phyloP scores from a whole-genome alignment of 805 yeast genomes.

The Metschnikowia aberdeeniae region DNA sequence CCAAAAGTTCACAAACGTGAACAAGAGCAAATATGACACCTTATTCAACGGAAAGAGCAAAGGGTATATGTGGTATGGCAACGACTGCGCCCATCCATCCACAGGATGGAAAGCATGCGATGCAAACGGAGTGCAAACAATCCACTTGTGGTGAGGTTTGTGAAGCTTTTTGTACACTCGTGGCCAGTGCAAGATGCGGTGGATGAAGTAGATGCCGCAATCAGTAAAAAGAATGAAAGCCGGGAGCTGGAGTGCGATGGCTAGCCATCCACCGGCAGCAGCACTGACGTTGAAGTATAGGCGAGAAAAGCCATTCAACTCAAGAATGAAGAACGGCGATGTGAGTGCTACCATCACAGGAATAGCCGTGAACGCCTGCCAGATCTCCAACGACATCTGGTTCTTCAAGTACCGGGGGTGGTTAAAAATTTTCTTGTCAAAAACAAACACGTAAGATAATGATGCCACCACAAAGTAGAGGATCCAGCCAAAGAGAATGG shows the following conservation, averaged over 20 bases:
- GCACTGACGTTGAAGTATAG: conserved; percentile 65
- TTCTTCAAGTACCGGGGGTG: conserved; percentile 95
- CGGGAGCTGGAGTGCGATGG: conserved; percentile 65
- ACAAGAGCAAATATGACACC: conserved; percentile 71
- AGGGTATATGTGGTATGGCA: conserved; percentile 93
- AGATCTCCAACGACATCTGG: conserved; percentile 82
- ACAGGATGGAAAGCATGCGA: conserved; percentile 98
- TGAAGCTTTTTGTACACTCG: conserved; percentile 78
- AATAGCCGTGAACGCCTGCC: conserved; percentile 73
- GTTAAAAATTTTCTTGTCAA: conserved; percentile 85
- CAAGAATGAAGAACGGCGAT: conserved; percentile 84
- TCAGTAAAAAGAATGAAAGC: conserved; percentile 89
- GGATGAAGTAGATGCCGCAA: conserved; percentile 85
- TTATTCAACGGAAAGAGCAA: conserved; percentile 90
- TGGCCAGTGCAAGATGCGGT: conserved; percentile 94
- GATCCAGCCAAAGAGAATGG: conserved; percentile 83
- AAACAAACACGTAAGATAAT: conserved; percentile 71
- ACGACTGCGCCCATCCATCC: conserved; percentile 89
- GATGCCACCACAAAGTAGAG: conserved; percentile 73
- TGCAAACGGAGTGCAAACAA: conserved; percentile 97
- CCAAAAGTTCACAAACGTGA: conserved; percentile 95
- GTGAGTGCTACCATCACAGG: conserved; percentile 88
- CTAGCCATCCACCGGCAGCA: conserved; percentile 63
- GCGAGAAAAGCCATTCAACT: conserved; percentile 76
- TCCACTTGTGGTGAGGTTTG: conserved; percentile 99